Conservation (phyloP, 352 stramenopile genomes). For the Phytophthora quininea region DNA sequence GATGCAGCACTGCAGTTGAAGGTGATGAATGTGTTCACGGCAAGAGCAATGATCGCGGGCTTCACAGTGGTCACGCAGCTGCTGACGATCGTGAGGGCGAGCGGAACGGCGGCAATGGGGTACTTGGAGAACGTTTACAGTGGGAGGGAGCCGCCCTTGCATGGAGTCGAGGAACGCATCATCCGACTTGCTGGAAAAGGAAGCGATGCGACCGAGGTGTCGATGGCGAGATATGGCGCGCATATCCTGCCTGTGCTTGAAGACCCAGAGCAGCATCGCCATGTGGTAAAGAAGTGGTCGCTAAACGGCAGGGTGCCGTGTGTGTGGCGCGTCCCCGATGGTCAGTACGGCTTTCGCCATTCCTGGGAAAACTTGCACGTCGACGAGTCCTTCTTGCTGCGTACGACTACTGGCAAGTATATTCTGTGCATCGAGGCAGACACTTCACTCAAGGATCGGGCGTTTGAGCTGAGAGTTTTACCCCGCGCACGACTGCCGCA, state of each 20-base stretch:
- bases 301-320: constrained; percentile 60
- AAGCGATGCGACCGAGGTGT: constrained; percentile 72
- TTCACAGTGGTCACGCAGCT: constrained; percentile 74
- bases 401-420: constrained; percentile 67
- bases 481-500: constrained; percentile 26
- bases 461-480: constrained; percentile 45
- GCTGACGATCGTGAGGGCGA: constrained; percentile 64
- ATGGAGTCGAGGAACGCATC: constrained; percentile 62
- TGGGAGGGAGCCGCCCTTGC: constrained; percentile 53
- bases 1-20: constrained; percentile 48
- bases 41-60: constrained; percentile 55
- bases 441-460: constrained; percentile 54
- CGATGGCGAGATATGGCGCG: constrained; percentile 63
- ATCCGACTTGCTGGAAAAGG: constrained; percentile 60
- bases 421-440: constrained; percentile 73
- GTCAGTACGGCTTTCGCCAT: constrained; percentile 67
- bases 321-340: constrained; percentile 55
- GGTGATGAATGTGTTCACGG: constrained; percentile 53
- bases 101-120: constrained; percentile 45
- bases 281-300: constrained; percentile 60
- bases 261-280: constrained; percentile 45
- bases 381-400: constrained; percentile 59
- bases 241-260: constrained; percentile 74
- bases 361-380: constrained; percentile 56
- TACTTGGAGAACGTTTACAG: constrained; percentile 61